phyloP scores from a whole-genome alignment of 805 yeast genomes.

The Jamesozyma rosinii region DNA sequence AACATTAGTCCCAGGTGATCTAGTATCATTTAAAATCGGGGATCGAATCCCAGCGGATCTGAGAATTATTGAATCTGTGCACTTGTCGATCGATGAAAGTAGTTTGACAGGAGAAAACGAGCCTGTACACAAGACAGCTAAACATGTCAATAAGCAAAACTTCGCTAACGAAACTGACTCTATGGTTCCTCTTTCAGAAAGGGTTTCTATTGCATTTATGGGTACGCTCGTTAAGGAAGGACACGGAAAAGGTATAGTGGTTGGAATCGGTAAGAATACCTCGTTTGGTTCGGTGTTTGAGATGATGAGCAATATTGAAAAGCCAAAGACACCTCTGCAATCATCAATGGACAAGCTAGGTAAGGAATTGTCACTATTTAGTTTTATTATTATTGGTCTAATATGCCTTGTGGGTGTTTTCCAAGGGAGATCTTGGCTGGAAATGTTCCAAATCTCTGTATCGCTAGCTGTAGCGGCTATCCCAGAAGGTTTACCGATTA shows the following conservation, averaged over 20 bases:
- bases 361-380: constrained; percentile 72
- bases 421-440: constrained; percentile 92
- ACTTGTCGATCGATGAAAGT: constrained; percentile 82
- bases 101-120: constrained; percentile 91
- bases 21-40: constrained; percentile 83
- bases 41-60: constrained; percentile 96
- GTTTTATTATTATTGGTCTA: constrained; percentile 78
- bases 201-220: constrained; percentile 82
- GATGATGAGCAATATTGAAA: constrained; percentile 91
- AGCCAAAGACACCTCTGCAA: constrained; percentile 98
- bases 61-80: constrained; percentile 68
- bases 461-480: constrained; percentile 98
- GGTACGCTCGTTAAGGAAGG: constrained; percentile 97
- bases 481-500: constrained; percentile 97
- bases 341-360: constrained; percentile 92
- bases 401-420: constrained; percentile 82
- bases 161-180: constrained; percentile 24
- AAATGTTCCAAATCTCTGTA: constrained; percentile 95
- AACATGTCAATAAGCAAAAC: constrained; percentile 31
- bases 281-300: constrained; percentile 92
- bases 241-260: constrained; percentile 87
- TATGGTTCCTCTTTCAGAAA: constrained; percentile 53
- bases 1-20: constrained; percentile 88
- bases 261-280: constrained; percentile 81
- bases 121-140: constrained; percentile 64